phyloP scores from a whole-genome alignment of 2,329 filamentous ascomycete genomes.

The Rhexocercosporidium sp. region DNA sequence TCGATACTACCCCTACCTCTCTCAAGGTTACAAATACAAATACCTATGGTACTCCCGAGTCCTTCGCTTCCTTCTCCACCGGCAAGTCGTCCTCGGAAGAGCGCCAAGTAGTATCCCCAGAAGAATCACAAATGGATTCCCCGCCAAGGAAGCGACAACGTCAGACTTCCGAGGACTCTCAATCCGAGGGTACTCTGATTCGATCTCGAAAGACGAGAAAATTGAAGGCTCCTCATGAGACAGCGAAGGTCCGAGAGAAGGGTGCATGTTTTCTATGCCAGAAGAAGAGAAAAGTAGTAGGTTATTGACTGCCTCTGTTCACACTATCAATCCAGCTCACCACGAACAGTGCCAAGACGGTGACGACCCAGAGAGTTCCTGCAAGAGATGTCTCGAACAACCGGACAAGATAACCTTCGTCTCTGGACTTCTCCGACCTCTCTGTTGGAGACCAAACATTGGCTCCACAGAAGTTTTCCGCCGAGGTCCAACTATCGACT shows the following conservation, averaged over 20 bases:
- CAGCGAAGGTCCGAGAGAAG: conserved; percentile 23
- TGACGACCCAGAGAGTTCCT: conserved; percentile 18
- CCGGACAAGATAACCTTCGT: conserved; percentile 13
- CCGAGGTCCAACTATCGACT: conserved; percentile 25
- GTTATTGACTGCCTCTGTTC: neutral
- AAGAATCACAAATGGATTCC: neutral
- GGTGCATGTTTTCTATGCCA: conserved; percentile 22
- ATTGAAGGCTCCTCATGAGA: conserved; percentile 16
- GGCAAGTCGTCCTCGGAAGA: neutral
- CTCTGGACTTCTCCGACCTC: conserved; percentile 21
- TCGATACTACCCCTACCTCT: neutral
- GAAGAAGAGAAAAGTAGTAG: conserved; percentile 22
- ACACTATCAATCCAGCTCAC: neutral
- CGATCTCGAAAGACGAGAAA: conserved; percentile 22
- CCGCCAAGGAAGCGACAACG: conserved; percentile 37
- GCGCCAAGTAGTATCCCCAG: too few relatives aligned
- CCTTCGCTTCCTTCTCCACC: neutral
- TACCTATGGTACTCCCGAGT: neutral
- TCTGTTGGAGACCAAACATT: conserved; percentile 28
- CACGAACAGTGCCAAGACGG: conserved; percentile 20
- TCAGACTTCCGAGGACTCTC: conserved; percentile 10
- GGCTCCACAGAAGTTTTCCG: conserved; percentile 22
- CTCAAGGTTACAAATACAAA: too few relatives aligned
- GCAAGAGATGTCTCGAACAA: conserved; percentile 16
- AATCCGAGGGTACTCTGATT: conserved; percentile 11